These are phyloP conservation scores for Lanmaoa rubissima DNA, from an alignment of 768 basidiomycete genomes.

Conservation along the genomic window DNA sequence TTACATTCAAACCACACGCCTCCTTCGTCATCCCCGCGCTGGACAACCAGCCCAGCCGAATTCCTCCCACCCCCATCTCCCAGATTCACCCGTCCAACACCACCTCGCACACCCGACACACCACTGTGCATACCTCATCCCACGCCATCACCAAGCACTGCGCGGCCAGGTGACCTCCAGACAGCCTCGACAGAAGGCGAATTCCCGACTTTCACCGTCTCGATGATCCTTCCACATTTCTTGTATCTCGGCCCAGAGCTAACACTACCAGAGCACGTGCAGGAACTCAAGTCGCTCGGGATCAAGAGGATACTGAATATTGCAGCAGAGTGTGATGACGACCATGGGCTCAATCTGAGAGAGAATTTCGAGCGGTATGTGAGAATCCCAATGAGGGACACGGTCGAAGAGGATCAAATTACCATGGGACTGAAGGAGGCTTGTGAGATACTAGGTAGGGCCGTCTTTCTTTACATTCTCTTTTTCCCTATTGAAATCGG, in stretches of 20 bases:
- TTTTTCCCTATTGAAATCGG: not conserved
- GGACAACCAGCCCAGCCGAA: constrained; percentile 35
- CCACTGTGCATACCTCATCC: constrained; percentile 29
- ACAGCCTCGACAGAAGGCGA: constrained; percentile 40
- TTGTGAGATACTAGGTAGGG: constrained; percentile 83
- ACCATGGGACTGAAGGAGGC: constrained; percentile 77
- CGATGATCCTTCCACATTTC: constrained; percentile 88
- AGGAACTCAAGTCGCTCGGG: constrained; percentile 68
- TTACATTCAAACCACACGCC: constrained; percentile 59
- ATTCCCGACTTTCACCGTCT: constrained; percentile 72
- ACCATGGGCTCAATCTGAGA: constrained; percentile 65
- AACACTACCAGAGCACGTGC: constrained; percentile 68
- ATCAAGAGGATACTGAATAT: constrained; percentile 90
- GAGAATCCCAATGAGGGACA: constrained; percentile 92
- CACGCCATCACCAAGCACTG: constrained; percentile 57
- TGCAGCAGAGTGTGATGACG: constrained; percentile 86
- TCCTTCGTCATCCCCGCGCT: constrained; percentile 47
- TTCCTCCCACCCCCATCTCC: constrained; percentile 38
- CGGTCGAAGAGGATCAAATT: constrained; percentile 91
- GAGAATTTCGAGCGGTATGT: constrained; percentile 80
- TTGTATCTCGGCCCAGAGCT: constrained; percentile 91
- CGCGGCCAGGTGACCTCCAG: constrained; percentile 48
- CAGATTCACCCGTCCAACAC: constrained; percentile 25
- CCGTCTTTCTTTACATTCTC: not conserved
- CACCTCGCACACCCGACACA: constrained; percentile 40